Evolutionary conservation across 257 asterid genomes (phyloP), one percentile per base, ranked within the genome.

Genomic region (Paraleonurus japonicus): DNA sequence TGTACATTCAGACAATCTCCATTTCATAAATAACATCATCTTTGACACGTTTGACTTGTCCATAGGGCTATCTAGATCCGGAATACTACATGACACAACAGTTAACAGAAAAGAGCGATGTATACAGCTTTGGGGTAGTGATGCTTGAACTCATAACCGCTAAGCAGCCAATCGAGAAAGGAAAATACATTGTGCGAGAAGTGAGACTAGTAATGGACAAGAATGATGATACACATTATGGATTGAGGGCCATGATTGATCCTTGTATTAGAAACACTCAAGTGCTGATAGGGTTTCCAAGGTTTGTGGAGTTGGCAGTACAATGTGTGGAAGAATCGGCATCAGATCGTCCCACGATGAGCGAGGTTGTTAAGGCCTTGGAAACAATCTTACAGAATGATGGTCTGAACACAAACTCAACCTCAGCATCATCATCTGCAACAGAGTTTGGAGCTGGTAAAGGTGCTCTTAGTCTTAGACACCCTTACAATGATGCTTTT

Each of bases 81-180:
- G 98, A 94, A 26, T 90, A 94, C 85, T 94, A 94, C 74, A 86
- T 90, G 97, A 90, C 95, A n/a, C 96, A 94, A 72, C 95, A 94
- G 65, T 48, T 90, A 64, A 94, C 98, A 0, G 98, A 94, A 51
- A 94, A 87, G 75, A 94, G 98, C 61, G 97, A 94, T 28, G 96
- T 94, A 0, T 94, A 90, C 81, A 94, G 98, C 79, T 94, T 90
- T 59, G 98, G 98, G 0, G 97, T 93, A 73, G 95, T 93, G 70
- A 90, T 93, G 97, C 96, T 93, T 3, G 98, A 93, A 71, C 89
- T 93, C 55, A 82, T 93, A 51, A 83, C 97, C 0, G 88, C 95
- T 0, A 93, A 78, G 78, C 92, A 86, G 79, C 98, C 98, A 2
- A 93, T 90, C 13, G 96, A 85, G 85, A 90, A 81, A 76, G 97